phyloP scores from a whole-genome alignment of 768 basidiomycete species.

The Lactarius tabidus region DNA sequence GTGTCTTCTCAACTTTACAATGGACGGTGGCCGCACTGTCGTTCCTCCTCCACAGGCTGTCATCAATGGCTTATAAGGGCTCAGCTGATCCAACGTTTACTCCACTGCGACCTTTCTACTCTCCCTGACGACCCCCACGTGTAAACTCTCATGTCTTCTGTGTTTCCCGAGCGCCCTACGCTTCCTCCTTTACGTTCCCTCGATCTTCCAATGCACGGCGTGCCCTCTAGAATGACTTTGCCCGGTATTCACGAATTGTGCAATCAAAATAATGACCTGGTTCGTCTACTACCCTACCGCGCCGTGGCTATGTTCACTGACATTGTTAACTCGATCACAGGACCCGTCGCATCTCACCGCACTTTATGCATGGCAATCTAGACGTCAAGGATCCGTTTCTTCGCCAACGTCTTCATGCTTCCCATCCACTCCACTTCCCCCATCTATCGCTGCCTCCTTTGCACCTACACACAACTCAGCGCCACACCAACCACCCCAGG shows the following conservation, averaged over 20 bases:
- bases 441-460: constrained; percentile 21
- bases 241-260: constrained; percentile 16
- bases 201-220: constrained; percentile 21
- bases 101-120: background rate
- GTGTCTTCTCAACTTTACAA: background rate
- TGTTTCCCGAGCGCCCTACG: constrained; percentile 21
- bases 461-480: constrained; percentile 18
- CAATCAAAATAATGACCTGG: constrained; percentile 1
- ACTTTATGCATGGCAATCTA: constrained; percentile 9
- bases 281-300: background rate
- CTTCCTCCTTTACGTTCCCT: constrained; percentile 24
- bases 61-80: constrained; percentile 15
- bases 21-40: background rate
- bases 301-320: background rate
- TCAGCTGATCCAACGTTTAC: background rate
- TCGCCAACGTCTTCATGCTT: constrained; percentile 25
- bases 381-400: constrained; percentile 19
- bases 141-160: constrained; percentile 20
- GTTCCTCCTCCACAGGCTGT: background rate
- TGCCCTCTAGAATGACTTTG: constrained; percentile 9
- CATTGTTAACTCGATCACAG: background rate
- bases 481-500: constrained; percentile 2
- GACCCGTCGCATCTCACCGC: constrained; percentile 3
- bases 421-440: constrained; percentile 13
- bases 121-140: constrained; percentile 10